Base-by-base conservation (phyloP, 345 rosid species). In the Psidium guajava region DNA sequence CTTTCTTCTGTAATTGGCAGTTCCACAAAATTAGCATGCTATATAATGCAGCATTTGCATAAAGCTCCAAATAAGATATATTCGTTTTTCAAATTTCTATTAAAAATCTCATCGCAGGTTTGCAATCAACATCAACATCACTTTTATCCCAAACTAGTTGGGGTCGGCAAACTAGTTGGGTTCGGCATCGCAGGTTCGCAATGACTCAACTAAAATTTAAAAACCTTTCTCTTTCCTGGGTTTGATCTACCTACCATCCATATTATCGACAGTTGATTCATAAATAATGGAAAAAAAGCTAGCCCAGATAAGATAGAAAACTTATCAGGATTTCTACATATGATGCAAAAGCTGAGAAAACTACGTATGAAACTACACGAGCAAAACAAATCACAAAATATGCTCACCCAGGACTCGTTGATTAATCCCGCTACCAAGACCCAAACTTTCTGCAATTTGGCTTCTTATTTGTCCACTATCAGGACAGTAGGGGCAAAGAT, bases 371-470 rank as follows among this genome's bases (percentile, higher is more conserved):
- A 69, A 25, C 25, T 25, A 55, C 36, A 32, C 21, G 40, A 11
- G 16, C 21, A 15, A 82, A 50, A 27, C 22, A 44, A 59, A 64
- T 56, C 28, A 64, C 51, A 59, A 50, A 77, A 13, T 20, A 69
- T 36, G 88, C 93, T 89, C 88, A 91, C 95, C 92, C 15, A 44
- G 87, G 82, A 87, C 85, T 85, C 36, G 84, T 55, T 84, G 89
- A 83, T 92, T 92, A n/a, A 73, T 84, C 52, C 86, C 86, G 12
- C 50, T 85, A n/a, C 57, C 86, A 80, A 83, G 82, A 87, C 82
- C 90, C 80, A 74, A 64, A 80, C 86, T 85, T 86, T 86, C 92
- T 69, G 81, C 85, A 14, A 86, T 85, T 84, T 88, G 87, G 83
- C 85, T 85, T 82, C 87, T 85, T 82, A 84, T 59, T 80, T 84